Base-by-base conservation (phyloP, 2,329 filamentous ascomycete species). In the Aspergillus novoparasiticus region DNA sequence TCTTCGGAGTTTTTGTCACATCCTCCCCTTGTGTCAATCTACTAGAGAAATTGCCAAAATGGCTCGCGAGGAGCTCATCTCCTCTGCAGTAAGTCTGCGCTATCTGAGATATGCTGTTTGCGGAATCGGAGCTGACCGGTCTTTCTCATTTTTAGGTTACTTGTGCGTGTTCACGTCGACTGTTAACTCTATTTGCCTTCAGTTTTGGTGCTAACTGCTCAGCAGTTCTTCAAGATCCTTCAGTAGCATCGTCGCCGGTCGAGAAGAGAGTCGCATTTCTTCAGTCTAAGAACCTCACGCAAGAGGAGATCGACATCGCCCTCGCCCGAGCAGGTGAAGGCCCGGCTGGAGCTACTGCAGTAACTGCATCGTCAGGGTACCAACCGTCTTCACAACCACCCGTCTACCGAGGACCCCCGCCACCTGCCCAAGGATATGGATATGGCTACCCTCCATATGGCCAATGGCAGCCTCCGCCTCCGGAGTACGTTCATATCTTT, bases 271-370 rank as follows among this genome's bases (percentile, higher is more conserved):
- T 98, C 64, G 91, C 93, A 10, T 99, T 99, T 72, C 85, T 99
- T 23, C 92, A 94, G 78, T 96, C 94, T 9, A 99, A 99, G 81
- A 98, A 99, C 78, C 86, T 99, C 60, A 98, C 94, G 0, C 91
- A 95, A 77, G 94, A 98, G 79, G 96, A 99, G 80, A 91, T 99
- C 73, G 92, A 95, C 74, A 84, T 87, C 43, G 91, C 96, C 19
- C 85, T 99, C 69, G 86, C 91, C 48, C 89, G 94, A 73, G 88
- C 88, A 54, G 89, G 90, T 67, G 88, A 88, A 71, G 86, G 85
- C 69, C 75, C 82, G 51, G 79, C 81, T 39, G 78, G 80, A 73
- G 79, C 74, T 60, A 67, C 72, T 66, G 75, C 80, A 73, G 80
- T 71, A 69, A 80, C 76, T 74, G 80, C 81, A 50, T 75, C 83